Conservation (phyloP, 192 early-diverging fungal species). For the Backusella psychrophila region DNA sequence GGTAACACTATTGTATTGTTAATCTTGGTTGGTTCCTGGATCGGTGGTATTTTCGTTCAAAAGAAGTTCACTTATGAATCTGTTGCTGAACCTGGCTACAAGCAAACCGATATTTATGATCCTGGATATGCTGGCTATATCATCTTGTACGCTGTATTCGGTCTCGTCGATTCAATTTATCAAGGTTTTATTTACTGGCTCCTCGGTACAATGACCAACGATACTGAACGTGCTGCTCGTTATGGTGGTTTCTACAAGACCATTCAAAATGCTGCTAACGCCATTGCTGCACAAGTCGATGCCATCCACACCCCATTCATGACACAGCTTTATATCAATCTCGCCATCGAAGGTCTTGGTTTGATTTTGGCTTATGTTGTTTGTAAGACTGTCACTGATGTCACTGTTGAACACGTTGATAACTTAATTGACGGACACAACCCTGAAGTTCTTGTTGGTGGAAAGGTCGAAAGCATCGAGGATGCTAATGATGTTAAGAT, state of each 20-base stretch:
- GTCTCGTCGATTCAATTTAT: slow-evolving; percentile 79
- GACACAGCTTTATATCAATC: slow-evolving; percentile 38
- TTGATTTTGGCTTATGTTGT: slow-evolving; percentile 31
- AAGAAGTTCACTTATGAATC: slow-evolving; percentile 43
- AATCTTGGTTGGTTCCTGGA: slow-evolving; percentile 61
- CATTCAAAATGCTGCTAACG: slow-evolving; percentile 76
- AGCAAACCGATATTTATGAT: slow-evolving; percentile 20
- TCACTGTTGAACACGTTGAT: slow-evolving; percentile 34
- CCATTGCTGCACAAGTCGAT: slow-evolving; percentile 71
- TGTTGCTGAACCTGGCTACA: slow-evolving; percentile 9
- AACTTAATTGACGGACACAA: slow-evolving; percentile 24
- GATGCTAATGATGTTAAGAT: not conserved
- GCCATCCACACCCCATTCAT: slow-evolving; percentile 49
- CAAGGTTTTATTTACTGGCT: slow-evolving; percentile 86
- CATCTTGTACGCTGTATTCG: slow-evolving; percentile 73
- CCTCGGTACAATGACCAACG: slow-evolving; percentile 83
- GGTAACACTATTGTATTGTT: slow-evolving; percentile 50
- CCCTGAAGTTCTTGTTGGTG: slow-evolving; percentile 23
- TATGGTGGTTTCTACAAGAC: slow-evolving; percentile 91
- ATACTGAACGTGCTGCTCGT: slow-evolving; percentile 66
- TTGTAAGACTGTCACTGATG: slow-evolving; percentile 22
- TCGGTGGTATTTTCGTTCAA: slow-evolving; percentile 62
- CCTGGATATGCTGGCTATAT: slow-evolving; percentile 55
- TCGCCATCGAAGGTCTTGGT: slow-evolving; percentile 26
- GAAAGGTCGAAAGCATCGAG: slow-evolving; percentile 23